phyloP scores from a whole-genome alignment of 768 basidiomycete genomes.

The Imleria badia region DNA sequence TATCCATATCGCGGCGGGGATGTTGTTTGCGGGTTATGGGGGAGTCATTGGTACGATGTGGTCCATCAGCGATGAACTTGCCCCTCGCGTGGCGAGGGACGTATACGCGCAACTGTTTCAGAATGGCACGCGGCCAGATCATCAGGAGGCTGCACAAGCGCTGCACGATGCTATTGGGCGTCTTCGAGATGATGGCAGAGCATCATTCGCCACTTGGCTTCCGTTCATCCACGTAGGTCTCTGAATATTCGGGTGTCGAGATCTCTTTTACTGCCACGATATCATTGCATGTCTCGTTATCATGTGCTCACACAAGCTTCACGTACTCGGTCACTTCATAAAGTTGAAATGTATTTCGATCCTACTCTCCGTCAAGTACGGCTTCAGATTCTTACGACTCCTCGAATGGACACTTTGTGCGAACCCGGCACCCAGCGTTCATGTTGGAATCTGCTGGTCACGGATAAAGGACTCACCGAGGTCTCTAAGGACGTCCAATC shows the following conservation, averaged over 20 bases:
- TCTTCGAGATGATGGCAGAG: neutral
- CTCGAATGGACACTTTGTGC: no score
- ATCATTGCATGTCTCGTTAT: no score
- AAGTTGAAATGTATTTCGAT: no score
- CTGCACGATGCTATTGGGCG: neutral
- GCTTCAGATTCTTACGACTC: neutral
- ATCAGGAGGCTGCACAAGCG: neutral
- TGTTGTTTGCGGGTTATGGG: conserved; percentile 33
- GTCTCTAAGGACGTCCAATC: no score
- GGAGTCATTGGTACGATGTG: conserved; percentile 1
- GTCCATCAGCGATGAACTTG: conserved; percentile 19
- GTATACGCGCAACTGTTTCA: conserved; percentile 26
- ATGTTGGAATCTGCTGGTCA: no score
- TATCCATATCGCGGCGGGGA: conserved; percentile 11
- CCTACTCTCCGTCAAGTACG: no score
- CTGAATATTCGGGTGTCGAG: neutral
- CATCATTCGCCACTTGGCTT: conserved; percentile 1
- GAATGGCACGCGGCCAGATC: neutral
- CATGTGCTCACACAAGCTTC: no score
- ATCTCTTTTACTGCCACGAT: no score
- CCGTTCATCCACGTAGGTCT: conserved; percentile 11
- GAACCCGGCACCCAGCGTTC: no score
- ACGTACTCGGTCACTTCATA: no score
- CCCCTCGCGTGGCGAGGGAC: conserved; percentile 30
- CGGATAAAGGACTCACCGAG: no score